Conservation (phyloP, 805 yeast genomes). For the Clavispora vitiphila region DNA sequence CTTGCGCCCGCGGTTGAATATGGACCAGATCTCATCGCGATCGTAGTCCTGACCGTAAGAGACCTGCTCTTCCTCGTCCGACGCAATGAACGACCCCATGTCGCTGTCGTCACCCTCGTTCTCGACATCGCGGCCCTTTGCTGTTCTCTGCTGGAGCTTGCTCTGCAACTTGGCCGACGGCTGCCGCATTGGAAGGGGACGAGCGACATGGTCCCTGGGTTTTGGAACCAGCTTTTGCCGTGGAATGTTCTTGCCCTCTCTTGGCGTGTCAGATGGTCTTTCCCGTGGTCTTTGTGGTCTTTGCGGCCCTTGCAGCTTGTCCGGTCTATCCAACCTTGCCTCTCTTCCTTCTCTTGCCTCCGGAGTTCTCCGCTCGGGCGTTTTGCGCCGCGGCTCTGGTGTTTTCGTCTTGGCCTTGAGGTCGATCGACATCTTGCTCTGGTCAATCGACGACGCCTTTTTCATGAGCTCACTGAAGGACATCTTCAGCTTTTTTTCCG, state of each 20-base stretch:
- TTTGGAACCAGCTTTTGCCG: neutral
- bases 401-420: slow-evolving; percentile 38
- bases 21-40: slow-evolving; percentile 84
- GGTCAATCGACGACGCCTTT: slow-evolving; percentile 58
- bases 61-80: slow-evolving; percentile 25
- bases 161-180: slow-evolving; percentile 51
- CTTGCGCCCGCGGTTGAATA: slow-evolving; percentile 64
- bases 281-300: too few species aligned
- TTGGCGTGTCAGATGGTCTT: too few species aligned
- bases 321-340: neutral
- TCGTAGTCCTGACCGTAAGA: slow-evolving; percentile 50
- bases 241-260: too few species aligned
- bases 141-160: slow-evolving; percentile 14
- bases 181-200: slow-evolving; percentile 42
- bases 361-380: neutral
- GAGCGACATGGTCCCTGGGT: slow-evolving; percentile 26
- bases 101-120: slow-evolving; percentile 43
- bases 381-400: slow-evolving; percentile 17
- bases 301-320: too few species aligned
- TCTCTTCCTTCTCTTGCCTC: neutral
- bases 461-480: slow-evolving; percentile 66
- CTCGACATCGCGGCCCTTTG: slow-evolving; percentile 7
- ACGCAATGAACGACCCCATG: slow-evolving; percentile 54
- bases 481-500: slow-evolving; percentile 30
- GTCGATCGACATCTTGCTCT: slow-evolving; percentile 32